Evolutionary conservation across 192 early-diverging fungal species (phyloP).

Genomic region (Coemansia sp.): DNA sequence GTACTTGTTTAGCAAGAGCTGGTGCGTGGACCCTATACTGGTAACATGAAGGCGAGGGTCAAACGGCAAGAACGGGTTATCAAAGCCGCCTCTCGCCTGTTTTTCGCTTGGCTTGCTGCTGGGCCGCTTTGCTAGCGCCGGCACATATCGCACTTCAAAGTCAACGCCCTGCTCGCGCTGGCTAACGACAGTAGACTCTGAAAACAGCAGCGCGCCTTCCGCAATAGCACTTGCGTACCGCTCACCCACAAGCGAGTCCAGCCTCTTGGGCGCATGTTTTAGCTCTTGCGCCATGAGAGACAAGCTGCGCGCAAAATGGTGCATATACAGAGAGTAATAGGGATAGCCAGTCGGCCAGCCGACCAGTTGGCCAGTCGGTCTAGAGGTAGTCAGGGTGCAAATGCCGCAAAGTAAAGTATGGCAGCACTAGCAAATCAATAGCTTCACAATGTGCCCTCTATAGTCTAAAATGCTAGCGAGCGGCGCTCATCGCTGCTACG

Average conservation of each 20-base stretch:
- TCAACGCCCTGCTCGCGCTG: slow-evolving; percentile 33
- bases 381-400: no score
- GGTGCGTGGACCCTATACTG: slow-evolving; percentile 46
- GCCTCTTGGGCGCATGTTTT: slow-evolving; percentile 3
- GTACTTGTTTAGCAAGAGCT: slow-evolving; percentile 69
- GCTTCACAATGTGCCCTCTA: background rate
- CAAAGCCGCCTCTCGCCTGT: slow-evolving; percentile 25
- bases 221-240: slow-evolving; percentile 43
- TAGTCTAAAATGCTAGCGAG: slow-evolving; percentile 45
- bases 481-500: slow-evolving; percentile 62
- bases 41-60: slow-evolving; percentile 42
- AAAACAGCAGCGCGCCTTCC: slow-evolving; percentile 46
- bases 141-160: slow-evolving; percentile 49
- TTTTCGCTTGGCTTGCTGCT: slow-evolving; percentile 42
- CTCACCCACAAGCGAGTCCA: slow-evolving; percentile 29
- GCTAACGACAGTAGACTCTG: slow-evolving; percentile 32
- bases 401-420: background rate
- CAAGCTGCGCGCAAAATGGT: background rate
- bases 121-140: slow-evolving; percentile 50
- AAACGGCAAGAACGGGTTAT: slow-evolving; percentile 50
- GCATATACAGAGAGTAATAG: background rate
- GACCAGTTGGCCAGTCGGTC: no score
- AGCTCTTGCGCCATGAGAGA: background rate
- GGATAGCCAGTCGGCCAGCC: no score
- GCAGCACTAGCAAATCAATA: background rate